Percentiles rank a stretch among this genome's conserved stretches.
Conservation (phyloP, 2,329 filamentous ascomycete genomes). For the Drechslera avenae region DNA sequence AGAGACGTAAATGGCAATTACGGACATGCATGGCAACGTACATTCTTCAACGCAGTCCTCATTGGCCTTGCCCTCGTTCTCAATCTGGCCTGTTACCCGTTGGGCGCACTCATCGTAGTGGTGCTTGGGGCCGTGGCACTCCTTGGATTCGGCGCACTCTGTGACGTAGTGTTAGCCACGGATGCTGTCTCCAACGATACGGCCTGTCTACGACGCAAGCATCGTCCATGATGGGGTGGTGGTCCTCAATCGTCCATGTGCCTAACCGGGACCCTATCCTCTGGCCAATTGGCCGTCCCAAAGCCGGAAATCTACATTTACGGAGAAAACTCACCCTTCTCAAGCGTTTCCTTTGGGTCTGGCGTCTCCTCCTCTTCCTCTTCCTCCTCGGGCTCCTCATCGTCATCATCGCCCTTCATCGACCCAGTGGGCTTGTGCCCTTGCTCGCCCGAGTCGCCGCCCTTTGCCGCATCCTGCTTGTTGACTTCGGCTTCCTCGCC, state of each 20-base stretch:
- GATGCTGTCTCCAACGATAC: constrained; percentile 3
- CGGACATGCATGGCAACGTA: constrained; percentile 59
- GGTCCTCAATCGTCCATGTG: background rate
- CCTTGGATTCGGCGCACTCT: constrained; percentile 89
- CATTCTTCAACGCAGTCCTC: constrained; percentile 99
- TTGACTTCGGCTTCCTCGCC: constrained; percentile 51
- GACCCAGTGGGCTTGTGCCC: constrained; percentile 56
- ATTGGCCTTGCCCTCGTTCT: constrained; percentile 73
- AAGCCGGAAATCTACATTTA: background rate
- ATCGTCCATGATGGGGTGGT: background rate
- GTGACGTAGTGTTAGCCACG: constrained; percentile 34
- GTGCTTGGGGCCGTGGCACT: constrained; percentile 89
- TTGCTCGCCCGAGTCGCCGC: constrained; percentile 52
- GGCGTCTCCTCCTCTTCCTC: constrained; percentile 81
- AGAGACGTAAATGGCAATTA: background rate
- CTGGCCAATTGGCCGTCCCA: background rate
- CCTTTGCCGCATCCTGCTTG: constrained; percentile 48
- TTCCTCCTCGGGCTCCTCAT: constrained; percentile 77
- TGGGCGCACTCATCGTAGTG: constrained; percentile 98
- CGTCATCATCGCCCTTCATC: constrained; percentile 51
- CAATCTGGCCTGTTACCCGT: constrained; percentile 77
- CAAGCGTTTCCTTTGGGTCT: constrained; percentile 84
- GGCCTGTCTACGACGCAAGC: background rate
- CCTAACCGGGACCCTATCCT: too few species aligned
- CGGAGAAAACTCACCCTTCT: constrained; percentile 76